Percentiles rank a stretch among this genome's conserved stretches.
Evolutionary conservation across 2,329 filamentous ascomycete genomes (phyloP).

Genomic region (Cladorrhinum sp.): DNA sequence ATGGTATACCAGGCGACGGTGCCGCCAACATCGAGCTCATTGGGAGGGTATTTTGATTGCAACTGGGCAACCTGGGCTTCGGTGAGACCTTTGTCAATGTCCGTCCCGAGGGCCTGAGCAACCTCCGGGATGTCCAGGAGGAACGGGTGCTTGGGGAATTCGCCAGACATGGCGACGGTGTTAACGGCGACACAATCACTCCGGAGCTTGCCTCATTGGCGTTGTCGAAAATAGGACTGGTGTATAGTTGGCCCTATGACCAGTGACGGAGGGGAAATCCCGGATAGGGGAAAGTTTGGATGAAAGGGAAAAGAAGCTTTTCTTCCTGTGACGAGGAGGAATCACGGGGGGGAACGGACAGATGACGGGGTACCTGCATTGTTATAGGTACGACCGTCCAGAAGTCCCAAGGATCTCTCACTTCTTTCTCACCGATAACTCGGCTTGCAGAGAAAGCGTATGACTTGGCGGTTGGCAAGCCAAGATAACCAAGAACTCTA

Average conservation of each 20-base stretch:
- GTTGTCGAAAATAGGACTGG: background rate
- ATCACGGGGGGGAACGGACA: background rate
- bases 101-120: constrained; percentile 57
- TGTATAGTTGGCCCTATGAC: background rate
- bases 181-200: constrained; percentile 12
- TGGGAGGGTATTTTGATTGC: constrained; percentile 59
- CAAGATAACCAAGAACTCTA: constrained; percentile 25
- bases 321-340: background rate
- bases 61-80: constrained; percentile 57
- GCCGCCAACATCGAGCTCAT: constrained; percentile 67
- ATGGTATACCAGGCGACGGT: constrained; percentile 70
- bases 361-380: constrained; percentile 10
- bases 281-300: background rate
- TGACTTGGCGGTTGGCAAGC: constrained; percentile 11
- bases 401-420: background rate
- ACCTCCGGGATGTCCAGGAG: constrained; percentile 61
- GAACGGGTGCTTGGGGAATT: constrained; percentile 55
- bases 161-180: constrained; percentile 29
- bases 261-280: background rate
- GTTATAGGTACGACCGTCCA: constrained; percentile 6
- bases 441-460: constrained; percentile 4
- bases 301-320: constrained; percentile 5
- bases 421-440: constrained; percentile 17
- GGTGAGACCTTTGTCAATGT: constrained; percentile 65
- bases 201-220: constrained; percentile 20